phyloP scores from a whole-genome alignment of 805 yeast species.

The Metschnikowia dekortorum region DNA sequence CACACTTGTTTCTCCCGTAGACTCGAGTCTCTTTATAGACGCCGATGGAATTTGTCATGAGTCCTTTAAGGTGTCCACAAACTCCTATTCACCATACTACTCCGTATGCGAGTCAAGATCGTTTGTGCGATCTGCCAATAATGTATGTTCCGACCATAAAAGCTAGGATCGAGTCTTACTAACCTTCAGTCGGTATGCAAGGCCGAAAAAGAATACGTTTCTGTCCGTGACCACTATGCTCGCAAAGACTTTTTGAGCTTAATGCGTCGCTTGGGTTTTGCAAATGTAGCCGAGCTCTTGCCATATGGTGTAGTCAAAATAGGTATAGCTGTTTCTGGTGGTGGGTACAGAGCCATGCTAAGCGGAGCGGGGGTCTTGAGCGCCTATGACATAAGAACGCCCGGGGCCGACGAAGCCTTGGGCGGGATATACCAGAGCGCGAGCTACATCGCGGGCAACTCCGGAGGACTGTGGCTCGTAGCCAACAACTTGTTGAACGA shows the following conservation, averaged over 20 bases:
- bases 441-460: conserved; percentile 57
- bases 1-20: background rate
- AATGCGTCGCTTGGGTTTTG: conserved; percentile 16
- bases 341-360: conserved; percentile 58
- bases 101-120: conserved; percentile 11
- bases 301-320: conserved; percentile 19
- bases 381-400: conserved; percentile 47
- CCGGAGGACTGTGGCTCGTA: conserved; percentile 73
- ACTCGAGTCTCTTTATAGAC: background rate
- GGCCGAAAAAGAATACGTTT: conserved; percentile 24
- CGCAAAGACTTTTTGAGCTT: conserved; percentile 25
- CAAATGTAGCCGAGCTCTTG: background rate
- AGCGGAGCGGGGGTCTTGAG: conserved; percentile 52
- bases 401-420: conserved; percentile 27
- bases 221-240: conserved; percentile 26
- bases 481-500: conserved; percentile 39
- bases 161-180: background rate
- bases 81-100: conserved; percentile 13
- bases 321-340: conserved; percentile 46
- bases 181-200: conserved; percentile 6
- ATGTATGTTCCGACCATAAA: conserved; percentile 4
- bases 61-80: background rate
- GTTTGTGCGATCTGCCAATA: conserved; percentile 8
- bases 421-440: conserved; percentile 54
- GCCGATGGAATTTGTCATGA: background rate